Percentiles rank a stretch among this genome's conserved stretches.
Conservation (phyloP, 768 basidiomycete genomes). For the Rhodotorula toruloides region DNA sequence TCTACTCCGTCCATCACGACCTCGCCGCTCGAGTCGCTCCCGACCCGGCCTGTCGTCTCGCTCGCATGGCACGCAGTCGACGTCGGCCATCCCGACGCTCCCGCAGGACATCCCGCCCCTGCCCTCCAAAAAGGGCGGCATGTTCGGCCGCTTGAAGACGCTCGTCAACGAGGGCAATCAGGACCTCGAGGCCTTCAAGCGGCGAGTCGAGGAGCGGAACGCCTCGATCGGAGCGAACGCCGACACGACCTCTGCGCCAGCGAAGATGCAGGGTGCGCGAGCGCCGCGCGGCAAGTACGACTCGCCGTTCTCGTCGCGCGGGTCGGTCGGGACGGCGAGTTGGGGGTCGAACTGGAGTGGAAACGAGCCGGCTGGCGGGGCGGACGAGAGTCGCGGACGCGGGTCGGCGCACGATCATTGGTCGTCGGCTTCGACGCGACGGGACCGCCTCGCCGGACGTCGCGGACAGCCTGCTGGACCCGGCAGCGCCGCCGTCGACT, state of each 20-base stretch:
- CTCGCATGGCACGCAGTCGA: conserved; percentile 27
- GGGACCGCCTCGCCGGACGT: conserved; percentile 35
- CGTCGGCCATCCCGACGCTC: conserved; percentile 25
- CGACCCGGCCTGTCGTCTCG: conserved; percentile 6
- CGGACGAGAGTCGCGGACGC: neutral
- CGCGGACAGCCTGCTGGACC: neutral
- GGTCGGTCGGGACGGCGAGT: conserved; percentile 35
- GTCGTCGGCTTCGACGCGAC: conserved; percentile 33
- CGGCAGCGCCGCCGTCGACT: conserved; percentile 2
- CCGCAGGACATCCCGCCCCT: neutral
- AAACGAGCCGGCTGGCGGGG: conserved; percentile 6
- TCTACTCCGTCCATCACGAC: neutral
- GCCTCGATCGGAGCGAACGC: conserved; percentile 27
- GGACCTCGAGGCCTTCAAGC: conserved; percentile 42
- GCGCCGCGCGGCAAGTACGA: conserved; percentile 15
- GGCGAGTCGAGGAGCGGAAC: conserved; percentile 38
- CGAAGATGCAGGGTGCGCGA: conserved; percentile 39
- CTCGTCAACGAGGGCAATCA: conserved; percentile 42
- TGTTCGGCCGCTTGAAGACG: conserved; percentile 37
- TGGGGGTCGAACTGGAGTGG: conserved; percentile 27
- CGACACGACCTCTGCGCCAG: conserved; percentile 36
- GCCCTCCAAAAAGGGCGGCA: conserved; percentile 11
- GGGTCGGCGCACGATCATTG: conserved; percentile 32
- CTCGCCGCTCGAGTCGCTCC: neutral
- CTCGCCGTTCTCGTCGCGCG: conserved; percentile 33